Evolutionary conservation across 2,329 filamentous ascomycete genomes (phyloP).

Genomic region (Aspergillus neotritici): DNA sequence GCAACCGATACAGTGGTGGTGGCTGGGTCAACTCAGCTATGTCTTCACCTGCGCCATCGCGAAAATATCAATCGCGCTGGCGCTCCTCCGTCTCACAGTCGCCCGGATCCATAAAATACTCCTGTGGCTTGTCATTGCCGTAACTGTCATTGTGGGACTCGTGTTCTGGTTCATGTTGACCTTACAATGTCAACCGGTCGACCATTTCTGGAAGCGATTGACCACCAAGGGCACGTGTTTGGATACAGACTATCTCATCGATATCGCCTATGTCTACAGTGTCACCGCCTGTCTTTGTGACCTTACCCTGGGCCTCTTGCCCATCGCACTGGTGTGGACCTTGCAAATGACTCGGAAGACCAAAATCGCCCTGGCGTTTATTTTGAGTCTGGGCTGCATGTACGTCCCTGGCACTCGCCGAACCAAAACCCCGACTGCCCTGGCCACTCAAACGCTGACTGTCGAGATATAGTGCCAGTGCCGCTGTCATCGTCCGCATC

Average conservation of each 20-base stretch:
- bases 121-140: constrained; percentile 44
- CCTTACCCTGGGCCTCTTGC: constrained; percentile 49
- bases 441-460: constrained; percentile 16
- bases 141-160: constrained; percentile 42
- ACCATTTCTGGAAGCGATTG: constrained; percentile 45
- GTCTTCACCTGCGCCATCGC: constrained; percentile 44
- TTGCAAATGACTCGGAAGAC: constrained; percentile 51
- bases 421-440: too few relatives aligned
- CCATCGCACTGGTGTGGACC: constrained; percentile 50
- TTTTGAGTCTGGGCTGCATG: constrained; percentile 54
- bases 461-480: constrained; percentile 25
- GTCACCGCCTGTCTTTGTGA: constrained; percentile 45
- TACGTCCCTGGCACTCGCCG: constrained; percentile 19
- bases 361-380: constrained; percentile 48
- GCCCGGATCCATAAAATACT: constrained; percentile 42
- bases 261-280: constrained; percentile 50
- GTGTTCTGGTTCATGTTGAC: constrained; percentile 48
- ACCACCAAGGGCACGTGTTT: constrained; percentile 37
- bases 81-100: constrained; percentile 49
- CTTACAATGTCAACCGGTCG: constrained; percentile 50
- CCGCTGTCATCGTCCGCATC: constrained; percentile 34
- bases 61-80: constrained; percentile 50
- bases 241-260: constrained; percentile 43
- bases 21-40: constrained; percentile 53
- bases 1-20: constrained; percentile 40